Percentiles rank a stretch among this genome's conserved stretches.
phyloP scores from a whole-genome alignment of 441 rosid species.

The Arabidopsis hybrid region DNA sequence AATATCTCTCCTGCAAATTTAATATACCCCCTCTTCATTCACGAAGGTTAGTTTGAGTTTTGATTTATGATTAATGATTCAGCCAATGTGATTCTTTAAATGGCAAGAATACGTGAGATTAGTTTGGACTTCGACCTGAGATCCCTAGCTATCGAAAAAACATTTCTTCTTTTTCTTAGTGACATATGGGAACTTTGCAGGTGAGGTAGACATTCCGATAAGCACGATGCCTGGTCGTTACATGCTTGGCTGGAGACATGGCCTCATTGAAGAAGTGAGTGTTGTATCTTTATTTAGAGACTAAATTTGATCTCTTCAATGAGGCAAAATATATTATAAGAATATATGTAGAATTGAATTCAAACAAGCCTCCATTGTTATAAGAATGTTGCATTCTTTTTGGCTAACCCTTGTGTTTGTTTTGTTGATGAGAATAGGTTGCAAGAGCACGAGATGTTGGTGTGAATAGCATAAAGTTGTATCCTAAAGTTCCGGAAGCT shows the following conservation, averaged over 20 bases:
- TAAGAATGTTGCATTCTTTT: neutral
- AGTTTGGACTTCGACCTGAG: too few species aligned
- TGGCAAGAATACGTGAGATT: neutral
- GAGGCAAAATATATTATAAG: too few species aligned
- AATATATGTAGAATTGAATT: neutral
- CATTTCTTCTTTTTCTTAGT: neutral
- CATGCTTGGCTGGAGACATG: conserved; percentile 95
- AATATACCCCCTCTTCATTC: conserved; percentile 87
- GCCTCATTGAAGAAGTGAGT: conserved; percentile 80
- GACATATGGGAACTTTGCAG: conserved; percentile 44
- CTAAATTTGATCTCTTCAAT: neutral
- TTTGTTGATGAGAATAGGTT: conserved; percentile 56
- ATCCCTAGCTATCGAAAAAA: too few species aligned
- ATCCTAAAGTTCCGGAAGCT: conserved; percentile 93
- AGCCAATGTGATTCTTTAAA: neutral
- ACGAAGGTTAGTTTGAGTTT: conserved; percentile 67
- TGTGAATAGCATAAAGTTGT: conserved; percentile 80
- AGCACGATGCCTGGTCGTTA: conserved; percentile 96
- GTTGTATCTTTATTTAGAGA: neutral
- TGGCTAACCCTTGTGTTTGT: neutral
- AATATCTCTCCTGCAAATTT: conserved; percentile 78
- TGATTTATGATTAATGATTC: neutral
- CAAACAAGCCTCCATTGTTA: neutral
- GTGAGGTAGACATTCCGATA: conserved; percentile 91
- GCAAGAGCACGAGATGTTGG: conserved; percentile 92